phyloP scores from a whole-genome alignment of 129 eudicot species.

The Escallonia herrerae region DNA sequence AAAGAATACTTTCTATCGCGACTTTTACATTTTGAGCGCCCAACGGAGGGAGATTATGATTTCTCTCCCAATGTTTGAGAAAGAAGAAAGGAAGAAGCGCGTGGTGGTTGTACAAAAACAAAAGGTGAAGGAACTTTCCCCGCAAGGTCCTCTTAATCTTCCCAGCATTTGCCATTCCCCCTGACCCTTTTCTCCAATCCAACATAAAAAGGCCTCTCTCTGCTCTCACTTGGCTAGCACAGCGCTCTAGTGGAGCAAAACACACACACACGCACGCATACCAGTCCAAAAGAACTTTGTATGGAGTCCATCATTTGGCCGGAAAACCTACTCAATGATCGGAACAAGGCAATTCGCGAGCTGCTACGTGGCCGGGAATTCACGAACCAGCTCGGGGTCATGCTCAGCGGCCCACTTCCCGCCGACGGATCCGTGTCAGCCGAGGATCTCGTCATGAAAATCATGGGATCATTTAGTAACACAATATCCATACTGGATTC shows the following conservation, averaged over 20 bases:
- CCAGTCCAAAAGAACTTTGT: too few relatives aligned
- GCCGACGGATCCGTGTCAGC: slow-evolving; percentile 9
- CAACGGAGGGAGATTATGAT: too few relatives aligned
- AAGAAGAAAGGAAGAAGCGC: not conserved
- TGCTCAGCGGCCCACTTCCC: slow-evolving; percentile 8
- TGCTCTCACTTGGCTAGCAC: not conserved
- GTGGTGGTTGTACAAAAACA: not conserved
- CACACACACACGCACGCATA: too few relatives aligned
- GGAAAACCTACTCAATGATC: slow-evolving; percentile 14
- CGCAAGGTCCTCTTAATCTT: slow-evolving; percentile 3
- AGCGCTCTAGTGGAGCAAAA: too few relatives aligned
- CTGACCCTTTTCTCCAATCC: not conserved
- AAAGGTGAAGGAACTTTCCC: slow-evolving; percentile 3
- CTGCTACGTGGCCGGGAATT: slow-evolving; percentile 35
- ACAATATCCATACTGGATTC: slow-evolving; percentile 24
- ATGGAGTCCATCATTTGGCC: slow-evolving; percentile 33
- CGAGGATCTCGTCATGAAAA: slow-evolving; percentile 26
- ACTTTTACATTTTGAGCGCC: too few relatives aligned
- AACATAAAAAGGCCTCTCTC: not conserved
- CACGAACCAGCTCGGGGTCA: slow-evolving; percentile 26
- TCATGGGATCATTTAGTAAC: slow-evolving; percentile 31
- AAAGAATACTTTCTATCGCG: too few relatives aligned
- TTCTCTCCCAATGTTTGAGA: too few relatives aligned
- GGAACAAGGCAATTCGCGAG: slow-evolving; percentile 28
- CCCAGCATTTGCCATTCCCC: not conserved